Evolutionary conservation across 2,329 filamentous ascomycete genomes (phyloP).

Genomic region (Orbilia ellipsospora): DNA sequence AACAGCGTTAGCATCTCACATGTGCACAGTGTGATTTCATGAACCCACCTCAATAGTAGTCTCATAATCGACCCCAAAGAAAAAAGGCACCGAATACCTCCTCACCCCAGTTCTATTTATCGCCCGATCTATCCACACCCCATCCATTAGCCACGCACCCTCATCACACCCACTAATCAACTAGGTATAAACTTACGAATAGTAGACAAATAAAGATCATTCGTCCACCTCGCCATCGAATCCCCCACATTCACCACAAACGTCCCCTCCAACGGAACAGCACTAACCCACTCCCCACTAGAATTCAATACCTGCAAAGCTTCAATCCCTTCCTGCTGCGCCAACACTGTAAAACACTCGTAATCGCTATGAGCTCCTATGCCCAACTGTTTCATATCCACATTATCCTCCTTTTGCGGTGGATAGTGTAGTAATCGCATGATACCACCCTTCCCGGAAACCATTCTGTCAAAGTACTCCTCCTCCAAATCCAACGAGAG

Average conservation of each 20-base stretch:
- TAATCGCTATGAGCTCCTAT: slow-evolving; percentile 58
- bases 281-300: slow-evolving; percentile 43
- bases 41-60: slow-evolving; percentile 47
- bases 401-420: slow-evolving; percentile 47
- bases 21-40: background rate
- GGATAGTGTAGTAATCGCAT: slow-evolving; percentile 57
- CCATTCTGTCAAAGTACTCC: slow-evolving; percentile 47
- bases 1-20: background rate
- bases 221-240: slow-evolving; percentile 67
- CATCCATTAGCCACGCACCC: background rate
- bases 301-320: slow-evolving; percentile 58
- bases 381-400: slow-evolving; percentile 53
- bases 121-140: slow-evolving; percentile 44
- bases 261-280: slow-evolving; percentile 62
- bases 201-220: slow-evolving; percentile 66
- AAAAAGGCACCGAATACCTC: slow-evolving; percentile 70
- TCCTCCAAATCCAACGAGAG: slow-evolving; percentile 56
- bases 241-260: slow-evolving; percentile 69
- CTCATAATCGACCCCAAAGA: slow-evolving; percentile 69
- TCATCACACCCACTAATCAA: background rate
- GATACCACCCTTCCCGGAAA: slow-evolving; percentile 50
- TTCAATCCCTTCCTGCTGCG: slow-evolving; percentile 55
- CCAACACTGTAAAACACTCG: slow-evolving; percentile 57
- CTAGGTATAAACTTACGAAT: slow-evolving; percentile 60
- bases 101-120: slow-evolving; percentile 63